A percentile compares a stretch with the other conserved stretches of the same genome.
Conservation (phyloP, 306 rosid genomes). For the Hippophae gyantsensis region DNA sequence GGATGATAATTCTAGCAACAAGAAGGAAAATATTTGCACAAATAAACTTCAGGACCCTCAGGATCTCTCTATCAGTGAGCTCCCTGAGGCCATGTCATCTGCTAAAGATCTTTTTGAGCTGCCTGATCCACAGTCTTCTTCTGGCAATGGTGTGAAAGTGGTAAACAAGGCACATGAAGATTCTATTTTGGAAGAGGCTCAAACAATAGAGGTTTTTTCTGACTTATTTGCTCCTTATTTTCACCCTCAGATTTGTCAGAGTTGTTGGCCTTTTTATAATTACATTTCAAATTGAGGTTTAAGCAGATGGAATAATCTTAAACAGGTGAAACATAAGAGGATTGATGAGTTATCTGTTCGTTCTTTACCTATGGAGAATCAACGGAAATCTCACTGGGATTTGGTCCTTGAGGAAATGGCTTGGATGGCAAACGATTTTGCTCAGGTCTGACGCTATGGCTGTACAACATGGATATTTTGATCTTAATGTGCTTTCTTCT, state of each 20-base stretch:
- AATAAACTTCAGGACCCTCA: slow-evolving; percentile 26
- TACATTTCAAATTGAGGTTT: slow-evolving; percentile 15
- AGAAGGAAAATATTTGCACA: slow-evolving; percentile 26
- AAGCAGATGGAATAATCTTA: slow-evolving; percentile 19
- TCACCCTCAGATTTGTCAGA: slow-evolving; percentile 12
- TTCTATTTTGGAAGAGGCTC: slow-evolving; percentile 87
- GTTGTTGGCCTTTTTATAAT: slow-evolving; percentile 4
- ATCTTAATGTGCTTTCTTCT: background rate
- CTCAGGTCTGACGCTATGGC: slow-evolving; percentile 58
- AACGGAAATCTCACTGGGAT: slow-evolving; percentile 78
- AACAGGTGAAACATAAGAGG: slow-evolving; percentile 89
- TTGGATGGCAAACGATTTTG: slow-evolving; percentile 99
- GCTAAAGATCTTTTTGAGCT: slow-evolving; percentile 31
- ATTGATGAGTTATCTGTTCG: slow-evolving; percentile 69
- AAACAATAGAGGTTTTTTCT: slow-evolving; percentile 59
- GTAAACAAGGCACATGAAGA: slow-evolving; percentile 75
- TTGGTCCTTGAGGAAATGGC: slow-evolving; percentile 95
- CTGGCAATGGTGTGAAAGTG: slow-evolving; percentile 35
- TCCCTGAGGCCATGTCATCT: slow-evolving; percentile 27
- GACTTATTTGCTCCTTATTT: slow-evolving; percentile 14
- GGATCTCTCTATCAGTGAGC: slow-evolving; percentile 29
- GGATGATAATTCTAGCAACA: slow-evolving; percentile 33
- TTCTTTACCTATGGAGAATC: slow-evolving; percentile 42
- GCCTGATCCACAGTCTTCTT: slow-evolving; percentile 35
- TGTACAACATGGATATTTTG: background rate